A percentile compares a stretch with the other conserved stretches of the same genome.
These are phyloP conservation scores for Nigrospora oryzae DNA, from an alignment of 2,329 filamentous ascomycete genomes.

Conservation along the genomic window DNA sequence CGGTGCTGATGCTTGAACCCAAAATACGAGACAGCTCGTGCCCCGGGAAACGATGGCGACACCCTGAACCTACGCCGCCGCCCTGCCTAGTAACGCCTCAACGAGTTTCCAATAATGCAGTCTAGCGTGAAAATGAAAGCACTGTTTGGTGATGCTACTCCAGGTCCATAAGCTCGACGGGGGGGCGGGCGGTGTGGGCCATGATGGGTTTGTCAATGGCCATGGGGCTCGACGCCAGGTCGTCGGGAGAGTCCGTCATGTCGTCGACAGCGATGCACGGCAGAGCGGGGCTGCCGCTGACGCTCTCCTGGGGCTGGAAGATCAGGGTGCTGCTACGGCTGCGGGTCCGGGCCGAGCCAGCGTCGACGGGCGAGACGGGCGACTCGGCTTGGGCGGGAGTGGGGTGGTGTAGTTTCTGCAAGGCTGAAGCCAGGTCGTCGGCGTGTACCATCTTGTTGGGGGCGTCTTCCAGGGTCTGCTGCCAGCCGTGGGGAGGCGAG, in stretches of 20 bases:
- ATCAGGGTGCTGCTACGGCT: slow-evolving; percentile 59
- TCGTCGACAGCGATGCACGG: slow-evolving; percentile 62
- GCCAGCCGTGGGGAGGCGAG: slow-evolving; percentile 63
- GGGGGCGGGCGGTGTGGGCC: slow-evolving; percentile 54
- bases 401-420: slow-evolving; percentile 50
- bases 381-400: slow-evolving; percentile 16
- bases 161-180: slow-evolving; percentile 55
- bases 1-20: too few species aligned
- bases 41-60: too few species aligned
- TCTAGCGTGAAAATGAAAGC: too few species aligned
- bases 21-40: too few species aligned
- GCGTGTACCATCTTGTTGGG: slow-evolving; percentile 64
- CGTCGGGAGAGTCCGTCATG: slow-evolving; percentile 48
- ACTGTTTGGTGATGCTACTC: slow-evolving; percentile 10
- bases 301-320: slow-evolving; percentile 50
- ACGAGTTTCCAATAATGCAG: too few species aligned
- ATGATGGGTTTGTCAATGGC: slow-evolving; percentile 38
- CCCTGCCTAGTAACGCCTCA: too few species aligned
- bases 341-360: slow-evolving; percentile 25
- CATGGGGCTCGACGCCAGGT: slow-evolving; percentile 25
- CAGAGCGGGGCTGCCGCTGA: slow-evolving; percentile 42
- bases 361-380: slow-evolving; percentile 30
- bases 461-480: slow-evolving; percentile 58
- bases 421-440: slow-evolving; percentile 58
- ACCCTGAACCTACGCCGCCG: too few species aligned